Percentiles rank a stretch among this genome's conserved stretches.
Evolutionary conservation across 1,139 yeast genomes (phyloP).

Genomic region (Williopsis jadinii): DNA sequence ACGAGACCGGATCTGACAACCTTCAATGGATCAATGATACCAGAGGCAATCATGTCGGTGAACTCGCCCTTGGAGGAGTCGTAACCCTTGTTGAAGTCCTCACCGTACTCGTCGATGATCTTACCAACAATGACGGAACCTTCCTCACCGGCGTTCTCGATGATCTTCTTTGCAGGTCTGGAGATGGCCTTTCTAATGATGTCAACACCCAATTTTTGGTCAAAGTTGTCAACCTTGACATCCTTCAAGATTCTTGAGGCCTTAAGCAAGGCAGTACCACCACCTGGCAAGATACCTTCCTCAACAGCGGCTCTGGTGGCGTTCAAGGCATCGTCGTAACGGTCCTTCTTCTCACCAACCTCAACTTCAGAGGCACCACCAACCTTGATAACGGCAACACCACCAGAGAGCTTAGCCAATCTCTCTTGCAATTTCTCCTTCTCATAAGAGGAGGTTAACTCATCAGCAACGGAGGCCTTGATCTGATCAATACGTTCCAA

Average conservation of each 20-base stretch:
- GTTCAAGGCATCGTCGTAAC: constrained; percentile 97
- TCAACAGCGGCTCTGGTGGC: constrained; percentile 99
- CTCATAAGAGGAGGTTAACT: constrained; percentile 88
- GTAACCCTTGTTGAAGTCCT: constrained; percentile 86
- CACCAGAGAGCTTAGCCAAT: constrained; percentile 96
- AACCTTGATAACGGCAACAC: constrained; percentile 97
- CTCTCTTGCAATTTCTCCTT: constrained; percentile 97
- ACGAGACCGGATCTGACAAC: constrained; percentile 96
- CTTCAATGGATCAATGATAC: constrained; percentile 98
- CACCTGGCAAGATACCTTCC: constrained; percentile 99
- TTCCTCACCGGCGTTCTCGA: constrained; percentile 98
- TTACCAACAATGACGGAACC: constrained; percentile 97
- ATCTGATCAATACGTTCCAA: constrained; percentile 94
- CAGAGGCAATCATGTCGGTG: constrained; percentile 95
- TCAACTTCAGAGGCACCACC: constrained; percentile 99
- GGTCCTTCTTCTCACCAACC: constrained; percentile 99
- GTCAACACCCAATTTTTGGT: constrained; percentile 96
- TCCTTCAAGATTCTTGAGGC: constrained; percentile 79
- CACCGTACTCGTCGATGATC: constrained; percentile 74
- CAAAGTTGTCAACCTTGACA: constrained; percentile 85
- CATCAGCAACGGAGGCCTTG: constrained; percentile 70
- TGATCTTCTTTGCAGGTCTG: constrained; percentile 94
- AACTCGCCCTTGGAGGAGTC: constrained; percentile 91
- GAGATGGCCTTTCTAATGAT: constrained; percentile 93
- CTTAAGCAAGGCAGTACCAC: constrained; percentile 97